Base-by-base conservation (phyloP, 305 asterid species). In the Vinca major region DNA sequence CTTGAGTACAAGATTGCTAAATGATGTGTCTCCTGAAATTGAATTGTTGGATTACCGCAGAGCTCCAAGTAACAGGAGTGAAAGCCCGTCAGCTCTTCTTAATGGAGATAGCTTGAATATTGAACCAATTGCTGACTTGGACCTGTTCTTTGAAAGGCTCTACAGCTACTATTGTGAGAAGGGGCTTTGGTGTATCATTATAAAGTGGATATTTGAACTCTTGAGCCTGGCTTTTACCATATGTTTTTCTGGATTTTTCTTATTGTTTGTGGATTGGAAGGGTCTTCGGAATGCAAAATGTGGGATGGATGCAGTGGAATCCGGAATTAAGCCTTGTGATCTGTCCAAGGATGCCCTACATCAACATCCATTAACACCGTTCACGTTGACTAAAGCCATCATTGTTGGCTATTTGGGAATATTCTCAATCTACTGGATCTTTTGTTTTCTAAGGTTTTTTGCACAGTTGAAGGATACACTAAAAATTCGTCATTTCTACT, bases 241-340 rank as follows among this genome's bases (percentile, higher is more conserved):
- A 72, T 89, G 89, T 75, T 91, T 93, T 68, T 93, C 99, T 67
- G 97, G 89, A 33, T 93, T 93, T 75, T 81, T 93, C 72, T 72
- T 91, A 71, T 86, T 93, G 62, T 85, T 71, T 74, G 95, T 93
- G 69, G 96, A 93, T 73, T 93, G 99, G 99, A 85, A 83, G 81
- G 99, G 99, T 68, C 92, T 93, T 54, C 86, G 92, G 69, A 86
- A 76, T 77, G 97, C 97, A 26, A 89, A 93, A 73, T 93, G 99
- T 88, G 99, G 98, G 72, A 93, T 93, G 96, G 91, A 85, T 87
- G 98, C 98, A 0, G 95, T 93, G 67, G 98, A 90, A 80, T 92
- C 97, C 76, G 98, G 99, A 73, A 89, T 82, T 45, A 91, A 84
- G 75, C 99, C 91, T 5, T 93, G 99, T 49, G 97, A 93, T 79